phyloP scores from a whole-genome alignment of 106 monocot genomes.

The Phalaenopsis equestris region DNA sequence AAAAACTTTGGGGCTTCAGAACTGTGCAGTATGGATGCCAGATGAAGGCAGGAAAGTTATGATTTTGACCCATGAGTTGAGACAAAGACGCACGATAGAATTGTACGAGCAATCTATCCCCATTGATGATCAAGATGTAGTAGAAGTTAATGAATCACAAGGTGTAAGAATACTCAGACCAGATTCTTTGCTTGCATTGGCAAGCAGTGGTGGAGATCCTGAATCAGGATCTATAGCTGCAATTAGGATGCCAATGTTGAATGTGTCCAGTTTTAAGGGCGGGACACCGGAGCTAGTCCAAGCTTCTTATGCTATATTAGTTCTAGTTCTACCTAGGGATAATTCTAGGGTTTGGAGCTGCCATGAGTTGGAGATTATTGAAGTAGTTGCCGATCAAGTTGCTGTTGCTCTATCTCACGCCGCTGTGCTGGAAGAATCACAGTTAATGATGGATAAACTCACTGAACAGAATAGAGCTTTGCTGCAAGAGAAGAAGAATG shows the following conservation, averaged over 20 bases:
- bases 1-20: constrained; percentile 42
- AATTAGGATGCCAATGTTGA: constrained; percentile 64
- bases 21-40: constrained; percentile 83
- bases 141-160: constrained; percentile 23
- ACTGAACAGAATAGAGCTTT: constrained; percentile 46
- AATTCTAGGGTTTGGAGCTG: constrained; percentile 35
- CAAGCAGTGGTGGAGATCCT: constrained; percentile 27
- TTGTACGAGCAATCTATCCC: constrained; percentile 15
- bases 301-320: constrained; percentile 55
- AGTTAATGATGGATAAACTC: constrained; percentile 51
- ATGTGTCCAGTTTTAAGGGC: constrained; percentile 56
- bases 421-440: constrained; percentile 62
- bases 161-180: constrained; percentile 31
- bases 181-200: constrained; percentile 33
- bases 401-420: constrained; percentile 76
- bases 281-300: constrained; percentile 41
- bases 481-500: constrained; percentile 35
- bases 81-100: constrained; percentile 11
- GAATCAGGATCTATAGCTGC: constrained; percentile 46
- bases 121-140: constrained; percentile 36
- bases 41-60: constrained; percentile 29
- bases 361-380: constrained; percentile 57
- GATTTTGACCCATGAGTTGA: constrained; percentile 43
- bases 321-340: constrained; percentile 47
- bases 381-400: constrained; percentile 70